Evolutionary conservation across 148 eudicot genomes (phyloP).

Genomic region (Rhododendron simsii): DNA sequence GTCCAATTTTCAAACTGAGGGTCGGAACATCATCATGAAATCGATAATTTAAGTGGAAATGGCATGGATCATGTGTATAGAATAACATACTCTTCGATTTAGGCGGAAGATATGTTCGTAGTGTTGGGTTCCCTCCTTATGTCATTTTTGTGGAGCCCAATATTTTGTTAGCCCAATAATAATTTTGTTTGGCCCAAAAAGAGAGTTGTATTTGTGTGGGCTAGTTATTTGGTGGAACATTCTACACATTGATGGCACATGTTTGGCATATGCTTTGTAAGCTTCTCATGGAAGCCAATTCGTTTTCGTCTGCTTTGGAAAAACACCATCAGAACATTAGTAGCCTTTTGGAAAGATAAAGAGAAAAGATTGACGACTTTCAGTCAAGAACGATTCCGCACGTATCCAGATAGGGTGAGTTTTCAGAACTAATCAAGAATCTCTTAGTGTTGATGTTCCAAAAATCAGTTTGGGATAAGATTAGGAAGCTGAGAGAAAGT

Average conservation of each 20-base stretch:
- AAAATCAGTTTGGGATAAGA: conserved; percentile 44
- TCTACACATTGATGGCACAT: too few species aligned
- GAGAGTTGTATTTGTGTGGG: too few species aligned
- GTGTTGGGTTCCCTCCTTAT: not conserved
- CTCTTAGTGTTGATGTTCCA: conserved; percentile 24
- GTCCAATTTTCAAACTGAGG: not conserved
- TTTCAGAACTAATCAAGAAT: conserved; percentile 33
- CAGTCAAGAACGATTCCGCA: conserved; percentile 17
- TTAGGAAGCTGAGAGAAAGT: conserved; percentile 56
- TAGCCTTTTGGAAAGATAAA: too few species aligned
- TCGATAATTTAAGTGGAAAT: not conserved
- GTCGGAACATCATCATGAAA: not conserved
- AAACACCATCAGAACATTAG: too few species aligned
- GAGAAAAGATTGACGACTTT: conserved; percentile 41
- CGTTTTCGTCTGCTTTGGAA: too few species aligned
- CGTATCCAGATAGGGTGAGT: conserved; percentile 23
- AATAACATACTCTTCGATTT: not conserved
- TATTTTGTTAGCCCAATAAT: too few species aligned
- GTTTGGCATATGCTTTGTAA: too few species aligned
- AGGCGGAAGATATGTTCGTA: conserved; percentile 36
- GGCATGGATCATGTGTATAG: not conserved
- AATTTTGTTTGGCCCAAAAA: too few species aligned
- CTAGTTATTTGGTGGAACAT: too few species aligned
- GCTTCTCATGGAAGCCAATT: too few species aligned
- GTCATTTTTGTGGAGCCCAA: too few species aligned